These are phyloP conservation scores for Theobroma cacao DNA, from an alignment of 345 rosid species.

Conservation along the genomic window DNA sequence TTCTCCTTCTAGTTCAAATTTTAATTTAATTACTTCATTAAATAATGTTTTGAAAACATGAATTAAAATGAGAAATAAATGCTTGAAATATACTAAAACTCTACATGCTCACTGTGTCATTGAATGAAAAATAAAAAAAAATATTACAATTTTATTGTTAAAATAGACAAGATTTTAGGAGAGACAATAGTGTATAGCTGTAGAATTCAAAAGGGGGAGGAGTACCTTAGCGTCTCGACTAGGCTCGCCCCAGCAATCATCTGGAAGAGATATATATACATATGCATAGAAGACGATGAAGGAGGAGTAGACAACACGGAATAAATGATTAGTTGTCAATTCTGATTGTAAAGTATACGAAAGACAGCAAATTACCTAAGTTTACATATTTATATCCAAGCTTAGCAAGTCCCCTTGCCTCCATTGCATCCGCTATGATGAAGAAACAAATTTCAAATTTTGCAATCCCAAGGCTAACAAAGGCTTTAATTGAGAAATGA, in stretches of 20 bases:
- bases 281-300: background rate
- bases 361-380: background rate
- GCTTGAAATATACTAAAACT: no score
- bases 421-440: constrained; percentile 17
- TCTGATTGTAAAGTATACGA: background rate
- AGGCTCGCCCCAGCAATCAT: constrained; percentile 7
- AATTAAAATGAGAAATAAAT: no score
- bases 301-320: no score
- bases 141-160: no score
- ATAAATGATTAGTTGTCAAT: background rate
- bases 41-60: no score
- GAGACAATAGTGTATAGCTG: no score
- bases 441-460: background rate
- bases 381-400: constrained; percentile 12
- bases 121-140: no score
- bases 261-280: background rate
- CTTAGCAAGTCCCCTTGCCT: constrained; percentile 3
- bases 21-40: no score
- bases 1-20: no score
- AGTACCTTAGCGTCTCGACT: background rate
- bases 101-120: no score
- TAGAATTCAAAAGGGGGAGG: background rate
- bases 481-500: background rate
- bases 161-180: no score
- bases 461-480: background rate